phyloP scores from a whole-genome alignment of 176 grass and related monocot genomes.

The Miscanthus lutarioriparius region DNA sequence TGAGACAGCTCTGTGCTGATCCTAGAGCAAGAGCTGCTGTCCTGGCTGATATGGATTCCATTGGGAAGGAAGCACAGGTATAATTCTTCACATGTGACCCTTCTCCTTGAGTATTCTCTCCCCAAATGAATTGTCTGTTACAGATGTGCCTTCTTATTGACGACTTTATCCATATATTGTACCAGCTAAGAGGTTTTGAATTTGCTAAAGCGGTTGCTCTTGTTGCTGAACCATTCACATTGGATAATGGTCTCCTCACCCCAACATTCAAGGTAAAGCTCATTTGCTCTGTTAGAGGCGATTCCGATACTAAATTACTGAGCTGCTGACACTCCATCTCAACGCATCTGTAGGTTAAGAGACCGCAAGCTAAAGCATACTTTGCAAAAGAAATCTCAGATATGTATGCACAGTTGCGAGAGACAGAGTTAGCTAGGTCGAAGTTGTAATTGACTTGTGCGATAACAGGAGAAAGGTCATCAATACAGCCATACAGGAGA shows the following conservation, averaged over 20 bases:
- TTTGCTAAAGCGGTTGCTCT: conserved; percentile 75
- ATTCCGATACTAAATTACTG: background rate
- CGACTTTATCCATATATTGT: background rate
- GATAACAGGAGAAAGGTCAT: conserved; percentile 7
- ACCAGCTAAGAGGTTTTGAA: conserved; percentile 93
- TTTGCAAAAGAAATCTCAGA: conserved; percentile 80
- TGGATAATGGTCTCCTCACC: conserved; percentile 91
- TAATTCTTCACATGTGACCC: background rate
- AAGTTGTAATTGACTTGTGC: conserved; percentile 29
- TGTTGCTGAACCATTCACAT: conserved; percentile 78
- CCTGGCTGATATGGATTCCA: conserved; percentile 82
- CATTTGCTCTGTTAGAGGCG: conserved; percentile 4
- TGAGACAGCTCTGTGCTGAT: conserved; percentile 63
- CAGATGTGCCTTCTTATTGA: background rate
- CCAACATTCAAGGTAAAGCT: conserved; percentile 86
- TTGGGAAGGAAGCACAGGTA: conserved; percentile 84
- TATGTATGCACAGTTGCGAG: conserved; percentile 66
- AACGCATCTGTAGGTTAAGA: conserved; percentile 66
- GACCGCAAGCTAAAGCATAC: conserved; percentile 86
- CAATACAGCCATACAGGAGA: conserved; percentile 2
- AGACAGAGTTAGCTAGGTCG: conserved; percentile 31
- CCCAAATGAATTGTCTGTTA: background rate
- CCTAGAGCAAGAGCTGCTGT: conserved; percentile 66
- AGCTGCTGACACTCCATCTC: background rate
- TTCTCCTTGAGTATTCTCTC: background rate